Base-by-base conservation (phyloP, 352 stramenopile genomes). In the Phytopythium kandeliae region DNA sequence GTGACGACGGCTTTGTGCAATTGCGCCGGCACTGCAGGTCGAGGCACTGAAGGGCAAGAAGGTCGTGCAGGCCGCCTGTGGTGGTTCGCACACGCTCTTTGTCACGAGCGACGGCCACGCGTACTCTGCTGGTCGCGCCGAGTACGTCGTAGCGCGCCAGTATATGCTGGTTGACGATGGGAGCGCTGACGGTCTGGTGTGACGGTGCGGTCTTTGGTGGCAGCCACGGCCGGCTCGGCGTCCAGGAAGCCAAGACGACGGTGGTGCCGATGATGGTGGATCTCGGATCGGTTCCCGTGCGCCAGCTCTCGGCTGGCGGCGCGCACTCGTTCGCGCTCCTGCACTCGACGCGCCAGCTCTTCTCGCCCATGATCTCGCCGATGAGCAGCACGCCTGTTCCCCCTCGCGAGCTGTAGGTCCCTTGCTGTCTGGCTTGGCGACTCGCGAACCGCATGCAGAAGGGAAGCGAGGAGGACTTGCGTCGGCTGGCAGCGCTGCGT, bases 41-140 rank as follows among this genome's bases (percentile, higher is more conserved):
- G 70, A 89, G 42, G 75, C 79, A 13, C 28, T 92, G 24, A 69
- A 83, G 58, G 71, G 56, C 17, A 69, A 89, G 52, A 60, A 47
- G 1, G 65, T 92, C 26, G 80, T 90, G 41, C 78, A 92, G 46
- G 82, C 77, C 30, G 78, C 82, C 12, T 89, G 77, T n/a, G 82
- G 82, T 45, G 74, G 74, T 12, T 85, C 74, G 54, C 88, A 97
- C 76, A 95, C 86, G 35, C 63, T 95, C 35, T 94, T 96, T 40
- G 69, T 96, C 31, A 94, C 84, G 21, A 77, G 72, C 38, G 80
- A 96, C 25, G 89, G 89, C 28, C 60, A 87, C 40, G 83, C 85
- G 15, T 96, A 83, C 58, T 91, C 84, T 59, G 82, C 76, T 41
- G 88, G 89, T 41, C 65, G 77, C 44, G 69, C 86, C 24, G 86